Evolutionary conservation across 1,139 yeast genomes (phyloP).

Genomic region (Yamadazyma oceani): DNA sequence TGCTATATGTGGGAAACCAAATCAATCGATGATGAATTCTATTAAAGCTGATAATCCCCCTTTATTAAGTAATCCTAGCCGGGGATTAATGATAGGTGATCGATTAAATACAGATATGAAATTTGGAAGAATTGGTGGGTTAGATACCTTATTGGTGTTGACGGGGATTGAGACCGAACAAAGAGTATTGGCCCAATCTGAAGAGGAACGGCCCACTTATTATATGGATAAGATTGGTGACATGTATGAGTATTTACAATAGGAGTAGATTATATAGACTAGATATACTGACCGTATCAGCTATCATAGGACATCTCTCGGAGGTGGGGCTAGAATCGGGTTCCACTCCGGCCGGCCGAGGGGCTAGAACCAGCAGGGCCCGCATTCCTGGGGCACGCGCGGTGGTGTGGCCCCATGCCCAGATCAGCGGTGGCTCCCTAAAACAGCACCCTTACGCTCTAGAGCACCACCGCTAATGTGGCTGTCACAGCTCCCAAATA

Average conservation of each 20-base stretch:
- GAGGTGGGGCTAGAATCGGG: too few relatives aligned
- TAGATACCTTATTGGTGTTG: conserved; percentile 79
- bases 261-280: neutral
- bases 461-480: too few relatives aligned
- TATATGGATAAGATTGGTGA: conserved; percentile 72
- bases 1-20: conserved; percentile 87
- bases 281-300: too few relatives aligned
- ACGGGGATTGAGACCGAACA: conserved; percentile 86
- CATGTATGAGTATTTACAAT: conserved; percentile 46
- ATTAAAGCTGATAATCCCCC: conserved; percentile 65
- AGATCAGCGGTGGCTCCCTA: too few relatives aligned
- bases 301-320: too few relatives aligned
- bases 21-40: conserved; percentile 85
- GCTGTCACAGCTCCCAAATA: too few relatives aligned
- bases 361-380: too few relatives aligned
- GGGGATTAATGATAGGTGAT: conserved; percentile 93
- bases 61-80: conserved; percentile 50
- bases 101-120: conserved; percentile 92
- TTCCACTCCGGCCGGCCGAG: too few relatives aligned
- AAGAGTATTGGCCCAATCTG: conserved; percentile 44
- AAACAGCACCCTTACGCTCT: too few relatives aligned
- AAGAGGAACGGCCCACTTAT: conserved; percentile 59
- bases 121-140: conserved; percentile 85
- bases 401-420: too few relatives aligned
- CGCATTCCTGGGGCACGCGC: too few relatives aligned